Conservation (phyloP, 1,139 yeast genomes). For the Yamadazyma aaseri region DNA sequence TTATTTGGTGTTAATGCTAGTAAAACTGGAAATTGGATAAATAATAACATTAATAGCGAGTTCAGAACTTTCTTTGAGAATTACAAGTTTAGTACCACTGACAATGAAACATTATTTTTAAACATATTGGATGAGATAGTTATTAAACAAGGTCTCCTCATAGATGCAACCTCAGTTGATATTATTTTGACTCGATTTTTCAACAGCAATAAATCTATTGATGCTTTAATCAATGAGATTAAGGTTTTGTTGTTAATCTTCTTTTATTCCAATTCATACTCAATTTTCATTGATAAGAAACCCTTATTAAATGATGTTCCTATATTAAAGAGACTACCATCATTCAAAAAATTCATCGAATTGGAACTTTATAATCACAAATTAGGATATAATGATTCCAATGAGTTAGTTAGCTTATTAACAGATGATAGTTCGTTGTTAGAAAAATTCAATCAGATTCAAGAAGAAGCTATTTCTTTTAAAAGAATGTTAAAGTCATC, state of each 20-base stretch:
- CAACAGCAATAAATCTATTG: conserved; percentile 49
- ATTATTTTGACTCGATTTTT: conserved; percentile 37
- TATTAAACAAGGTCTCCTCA: conserved; percentile 22
- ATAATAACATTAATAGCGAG: conserved; percentile 31
- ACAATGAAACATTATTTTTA: conserved; percentile 40
- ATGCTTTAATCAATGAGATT: conserved; percentile 51
- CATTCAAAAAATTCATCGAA: conserved; percentile 40
- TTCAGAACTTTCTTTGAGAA: conserved; percentile 34
- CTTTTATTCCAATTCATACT: conserved; percentile 52
- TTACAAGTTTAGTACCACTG: conserved; percentile 44
- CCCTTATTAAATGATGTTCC: conserved; percentile 11
- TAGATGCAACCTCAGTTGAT: conserved; percentile 31
- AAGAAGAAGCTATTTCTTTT: conserved; percentile 1
- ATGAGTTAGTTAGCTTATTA: conserved; percentile 16
- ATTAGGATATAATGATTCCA: conserved; percentile 9
- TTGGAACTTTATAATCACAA: conserved; percentile 11
- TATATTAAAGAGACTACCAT: conserved; percentile 34
- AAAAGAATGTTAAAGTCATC: conserved; percentile 1
- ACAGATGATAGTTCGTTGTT: conserved; percentile 9
- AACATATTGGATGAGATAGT: conserved; percentile 36
- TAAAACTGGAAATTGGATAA: conserved; percentile 38
- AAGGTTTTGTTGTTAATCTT: conserved; percentile 68
- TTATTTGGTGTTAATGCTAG: conserved; percentile 55
- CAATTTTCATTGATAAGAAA: conserved; percentile 12
- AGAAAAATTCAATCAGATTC: conserved; percentile 3